These are phyloP conservation scores for Fomitopsis betulina DNA, from an alignment of 1,284 basidiomycete genomes.

Conservation along the genomic window DNA sequence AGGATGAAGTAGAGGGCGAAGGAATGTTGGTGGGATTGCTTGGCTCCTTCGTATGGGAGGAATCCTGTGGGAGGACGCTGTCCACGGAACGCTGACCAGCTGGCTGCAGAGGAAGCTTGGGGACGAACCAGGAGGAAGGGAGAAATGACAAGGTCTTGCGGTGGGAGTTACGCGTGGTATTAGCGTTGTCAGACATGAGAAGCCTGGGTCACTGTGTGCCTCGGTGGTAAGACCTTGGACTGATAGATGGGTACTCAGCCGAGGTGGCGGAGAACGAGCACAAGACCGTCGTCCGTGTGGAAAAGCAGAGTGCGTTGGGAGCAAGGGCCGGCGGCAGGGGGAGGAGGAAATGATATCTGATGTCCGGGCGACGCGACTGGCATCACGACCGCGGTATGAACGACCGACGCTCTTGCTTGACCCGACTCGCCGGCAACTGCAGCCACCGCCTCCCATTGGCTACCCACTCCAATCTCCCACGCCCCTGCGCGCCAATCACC, in stretches of 20 bases:
- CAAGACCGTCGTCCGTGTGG: not conserved
- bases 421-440: no score
- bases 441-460: no score
- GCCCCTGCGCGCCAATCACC: not conserved
- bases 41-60: slow-evolving; percentile 3
- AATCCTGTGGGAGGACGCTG: not conserved
- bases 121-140: slow-evolving; percentile 5
- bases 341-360: no score
- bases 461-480: no score
- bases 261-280: not conserved
- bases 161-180: not conserved
- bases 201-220: not conserved
- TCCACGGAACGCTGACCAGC: not conserved
- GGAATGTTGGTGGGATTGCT: slow-evolving; percentile 9
- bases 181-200: not conserved
- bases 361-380: no score
- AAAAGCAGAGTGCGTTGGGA: no score
- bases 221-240: not conserved
- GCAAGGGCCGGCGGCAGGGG: no score
- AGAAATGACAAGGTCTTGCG: slow-evolving; percentile 5
- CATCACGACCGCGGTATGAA: no score
- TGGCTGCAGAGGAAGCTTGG: slow-evolving; percentile 1
- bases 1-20: slow-evolving; percentile 10
- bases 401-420: no score
- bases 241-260: no score